Percentiles rank a stretch among this genome's conserved stretches.
Evolutionary conservation across 106 monocot genomes (phyloP).

Genomic region (Alisma plantagoaquatica): DNA sequence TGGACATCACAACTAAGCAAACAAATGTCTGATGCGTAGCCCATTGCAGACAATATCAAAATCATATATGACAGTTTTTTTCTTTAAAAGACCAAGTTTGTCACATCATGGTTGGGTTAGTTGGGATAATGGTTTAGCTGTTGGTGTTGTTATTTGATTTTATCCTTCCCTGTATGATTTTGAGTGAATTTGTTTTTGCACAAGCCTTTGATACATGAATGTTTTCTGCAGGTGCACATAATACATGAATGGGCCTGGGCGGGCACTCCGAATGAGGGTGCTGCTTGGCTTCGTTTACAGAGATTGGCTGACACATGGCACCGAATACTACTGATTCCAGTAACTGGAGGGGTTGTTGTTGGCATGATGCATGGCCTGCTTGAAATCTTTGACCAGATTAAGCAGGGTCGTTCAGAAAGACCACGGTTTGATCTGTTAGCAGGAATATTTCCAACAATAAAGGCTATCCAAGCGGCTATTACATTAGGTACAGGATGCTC

Average conservation of each 20-base stretch:
- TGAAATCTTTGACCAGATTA: constrained; percentile 97
- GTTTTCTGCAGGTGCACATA: constrained; percentile 65
- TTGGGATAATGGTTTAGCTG: no score
- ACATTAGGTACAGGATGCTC: constrained; percentile 99
- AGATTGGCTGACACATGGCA: constrained; percentile 95
- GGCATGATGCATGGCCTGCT: constrained; percentile 99
- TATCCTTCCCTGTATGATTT: no score
- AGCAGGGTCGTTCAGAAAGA: constrained; percentile 63
- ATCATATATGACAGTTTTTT: no score
- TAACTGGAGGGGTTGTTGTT: constrained; percentile 97
- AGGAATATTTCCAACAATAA: constrained; percentile 81
- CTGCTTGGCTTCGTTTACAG: constrained; percentile 95
- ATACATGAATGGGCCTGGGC: constrained; percentile 99
- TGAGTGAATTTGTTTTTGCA: no score
- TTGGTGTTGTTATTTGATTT: no score
- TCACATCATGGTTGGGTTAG: no score
- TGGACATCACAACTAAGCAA: no score
- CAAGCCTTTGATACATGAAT: no score
- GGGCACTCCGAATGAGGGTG: constrained; percentile 97
- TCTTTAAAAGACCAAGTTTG: no score
- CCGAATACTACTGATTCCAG: constrained; percentile 84
- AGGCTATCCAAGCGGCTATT: constrained; percentile 94
- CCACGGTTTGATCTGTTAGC: constrained; percentile 57
- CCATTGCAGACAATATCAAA: no score
- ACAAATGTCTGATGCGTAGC: no score